Evolutionary conservation across 164 flowering plant species (phyloP).

Genomic region (Chloranthus sessilifolius): DNA sequence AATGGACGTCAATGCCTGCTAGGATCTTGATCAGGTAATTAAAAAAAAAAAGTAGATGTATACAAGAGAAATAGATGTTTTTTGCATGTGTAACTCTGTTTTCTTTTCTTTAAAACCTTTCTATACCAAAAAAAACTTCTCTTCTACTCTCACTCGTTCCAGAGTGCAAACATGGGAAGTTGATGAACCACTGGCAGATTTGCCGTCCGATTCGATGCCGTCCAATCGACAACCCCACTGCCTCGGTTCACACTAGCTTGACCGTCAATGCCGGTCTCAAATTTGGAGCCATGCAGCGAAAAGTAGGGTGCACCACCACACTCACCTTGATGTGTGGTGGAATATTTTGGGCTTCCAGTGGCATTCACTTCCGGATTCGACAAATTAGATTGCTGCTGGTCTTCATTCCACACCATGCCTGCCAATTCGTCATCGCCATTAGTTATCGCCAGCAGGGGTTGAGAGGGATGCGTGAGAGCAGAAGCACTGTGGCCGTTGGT

Average conservation of each 20-base stretch:
- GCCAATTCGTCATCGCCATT: constrained; percentile 22
- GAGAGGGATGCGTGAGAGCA: constrained; percentile 23
- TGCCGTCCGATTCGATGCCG: background rate
- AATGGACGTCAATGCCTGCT: too few relatives aligned
- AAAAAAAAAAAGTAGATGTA: too few relatives aligned
- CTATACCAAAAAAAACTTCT: background rate
- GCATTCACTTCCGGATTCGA: background rate
- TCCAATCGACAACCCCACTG: constrained; percentile 8
- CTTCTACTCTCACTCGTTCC: constrained; percentile 18
- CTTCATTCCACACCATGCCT: constrained; percentile 34
- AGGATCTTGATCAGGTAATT: too few relatives aligned
- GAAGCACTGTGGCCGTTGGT: too few relatives aligned
- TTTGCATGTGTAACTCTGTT: too few relatives aligned
- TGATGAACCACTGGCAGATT: constrained; percentile 29
- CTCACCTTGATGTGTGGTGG: background rate
- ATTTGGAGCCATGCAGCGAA: constrained; percentile 25
- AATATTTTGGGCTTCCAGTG: background rate
- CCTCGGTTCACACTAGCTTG: constrained; percentile 8
- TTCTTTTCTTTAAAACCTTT: too few relatives aligned
- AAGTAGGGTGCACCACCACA: constrained; percentile 6
- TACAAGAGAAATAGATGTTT: too few relatives aligned
- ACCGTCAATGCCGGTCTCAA: constrained; percentile 13
- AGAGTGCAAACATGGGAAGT: constrained; percentile 46
- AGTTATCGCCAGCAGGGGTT: constrained; percentile 25
- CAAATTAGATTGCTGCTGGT: constrained; percentile 15